These are phyloP conservation scores for Diplotaxis tenuifolia DNA, from an alignment of 345 rosid genomes.

Conservation along the genomic window DNA sequence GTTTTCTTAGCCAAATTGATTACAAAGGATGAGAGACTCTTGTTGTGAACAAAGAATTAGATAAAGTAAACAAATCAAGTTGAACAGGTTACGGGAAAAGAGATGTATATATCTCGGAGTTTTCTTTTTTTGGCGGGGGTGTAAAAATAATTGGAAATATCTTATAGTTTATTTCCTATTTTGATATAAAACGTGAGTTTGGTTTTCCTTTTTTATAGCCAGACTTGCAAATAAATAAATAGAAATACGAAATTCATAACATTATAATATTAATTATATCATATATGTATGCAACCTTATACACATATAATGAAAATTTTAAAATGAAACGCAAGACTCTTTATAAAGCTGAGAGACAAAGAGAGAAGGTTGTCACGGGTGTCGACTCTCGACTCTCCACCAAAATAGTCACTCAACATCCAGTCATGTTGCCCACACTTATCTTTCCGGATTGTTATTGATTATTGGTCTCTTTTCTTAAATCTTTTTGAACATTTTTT, in stretches of 20 bases:
- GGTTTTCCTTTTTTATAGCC: too few species aligned
- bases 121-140: too few species aligned
- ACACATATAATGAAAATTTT: background rate
- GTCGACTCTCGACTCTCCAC: conserved; percentile 18
- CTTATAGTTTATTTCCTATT: too few species aligned
- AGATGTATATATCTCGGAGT: too few species aligned
- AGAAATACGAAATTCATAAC: background rate
- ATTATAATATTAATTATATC: background rate
- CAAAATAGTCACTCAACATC: conserved; percentile 13
- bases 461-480: conserved; percentile 1
- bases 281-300: background rate
- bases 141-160: too few species aligned
- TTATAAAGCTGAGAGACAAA: conserved; percentile 26
- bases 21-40: conserved; percentile 33
- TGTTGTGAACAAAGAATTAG: conserved; percentile 23
- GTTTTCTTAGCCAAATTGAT: conserved; percentile 20
- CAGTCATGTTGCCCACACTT: conserved; percentile 36
- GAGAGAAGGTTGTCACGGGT: conserved; percentile 30
- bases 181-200: too few species aligned
- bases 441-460: background rate
- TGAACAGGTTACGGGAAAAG: too few species aligned
- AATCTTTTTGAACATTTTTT: background rate
- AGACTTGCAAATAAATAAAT: background rate
- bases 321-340: conserved; percentile 21
- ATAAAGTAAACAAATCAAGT: too few species aligned